Conservation (phyloP, 257 asterid genomes). For the Verbena officinalis region DNA sequence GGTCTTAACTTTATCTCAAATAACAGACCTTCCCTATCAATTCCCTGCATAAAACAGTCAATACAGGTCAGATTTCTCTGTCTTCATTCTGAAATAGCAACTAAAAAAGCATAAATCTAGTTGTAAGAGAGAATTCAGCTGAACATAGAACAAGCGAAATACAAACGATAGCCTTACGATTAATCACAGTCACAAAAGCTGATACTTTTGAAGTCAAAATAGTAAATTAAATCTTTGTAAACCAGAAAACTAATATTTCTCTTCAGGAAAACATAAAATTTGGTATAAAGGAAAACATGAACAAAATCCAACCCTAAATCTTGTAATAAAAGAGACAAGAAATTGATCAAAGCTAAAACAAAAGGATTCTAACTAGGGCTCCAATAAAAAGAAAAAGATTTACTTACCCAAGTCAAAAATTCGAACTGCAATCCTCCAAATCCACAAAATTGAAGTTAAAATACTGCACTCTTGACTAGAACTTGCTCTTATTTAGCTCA, state of each 20-base stretch:
- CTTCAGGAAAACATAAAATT: too few species aligned
- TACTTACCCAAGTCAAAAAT: slow-evolving; percentile 31
- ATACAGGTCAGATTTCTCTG: slow-evolving; percentile 27
- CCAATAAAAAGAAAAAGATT: slow-evolving; percentile 18
- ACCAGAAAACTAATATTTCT: neutral
- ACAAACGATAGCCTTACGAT: neutral
- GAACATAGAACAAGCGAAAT: neutral
- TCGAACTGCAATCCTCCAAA: slow-evolving; percentile 28
- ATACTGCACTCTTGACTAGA: neutral
- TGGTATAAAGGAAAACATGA: too few species aligned
- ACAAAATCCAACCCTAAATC: slow-evolving; percentile 48
- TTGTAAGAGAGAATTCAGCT: neutral
- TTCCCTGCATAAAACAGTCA: slow-evolving; percentile 44
- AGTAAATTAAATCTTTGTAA: slow-evolving; percentile 11
- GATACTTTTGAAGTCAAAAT: neutral
- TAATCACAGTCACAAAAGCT: neutral
- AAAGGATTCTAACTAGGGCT: slow-evolving; percentile 1
- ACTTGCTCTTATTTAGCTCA: slow-evolving; percentile 1
- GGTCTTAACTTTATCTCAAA: slow-evolving; percentile 25
- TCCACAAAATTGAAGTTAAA: slow-evolving; percentile 30
- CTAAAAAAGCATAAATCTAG: slow-evolving; percentile 4
- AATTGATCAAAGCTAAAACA: slow-evolving; percentile 38
- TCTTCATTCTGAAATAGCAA: slow-evolving; percentile 15
- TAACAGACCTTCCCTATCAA: slow-evolving; percentile 20
- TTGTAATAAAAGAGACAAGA: slow-evolving; percentile 5